Evolutionary conservation across 805 yeast species (phyloP).

Genomic region (Candida lessepsii): DNA sequence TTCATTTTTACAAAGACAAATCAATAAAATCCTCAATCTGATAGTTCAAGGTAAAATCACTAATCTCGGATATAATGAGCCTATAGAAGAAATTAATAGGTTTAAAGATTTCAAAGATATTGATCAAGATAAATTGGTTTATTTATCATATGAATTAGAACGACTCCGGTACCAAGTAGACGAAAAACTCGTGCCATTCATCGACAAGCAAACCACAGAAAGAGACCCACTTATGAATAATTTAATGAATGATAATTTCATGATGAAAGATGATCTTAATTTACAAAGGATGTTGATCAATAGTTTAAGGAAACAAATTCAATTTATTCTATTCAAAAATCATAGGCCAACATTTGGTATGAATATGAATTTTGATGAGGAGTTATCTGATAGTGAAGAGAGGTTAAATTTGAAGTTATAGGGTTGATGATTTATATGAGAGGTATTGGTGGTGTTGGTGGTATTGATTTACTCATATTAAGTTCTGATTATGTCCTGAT

Average conservation of each 20-base stretch:
- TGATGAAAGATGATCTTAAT: constrained; percentile 48
- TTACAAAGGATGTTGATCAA: constrained; percentile 44
- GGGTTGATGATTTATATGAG: too few species aligned
- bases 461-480: too few species aligned
- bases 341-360: constrained; percentile 24
- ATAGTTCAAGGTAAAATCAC: constrained; percentile 50
- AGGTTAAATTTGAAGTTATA: constrained; percentile 31
- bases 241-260: constrained; percentile 35
- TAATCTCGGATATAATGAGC: constrained; percentile 48
- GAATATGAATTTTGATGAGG: constrained; percentile 17
- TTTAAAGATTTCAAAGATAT: constrained; percentile 18
- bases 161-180: constrained; percentile 42
- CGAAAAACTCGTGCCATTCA: constrained; percentile 35
- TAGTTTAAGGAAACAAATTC: constrained; percentile 51
- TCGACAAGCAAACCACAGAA: constrained; percentile 24
- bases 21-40: constrained; percentile 45
- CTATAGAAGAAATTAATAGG: constrained; percentile 45
- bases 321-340: constrained; percentile 45
- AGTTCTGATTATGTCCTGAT: too few species aligned
- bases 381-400: constrained; percentile 35
- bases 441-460: too few species aligned
- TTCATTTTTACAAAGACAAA: constrained; percentile 38
- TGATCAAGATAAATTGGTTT: constrained; percentile 29
- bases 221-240: constrained; percentile 30
- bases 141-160: constrained; percentile 43